Evolutionary conservation across 768 basidiomycete genomes (phyloP).

Genomic region (Lactarius hengduanensis): DNA sequence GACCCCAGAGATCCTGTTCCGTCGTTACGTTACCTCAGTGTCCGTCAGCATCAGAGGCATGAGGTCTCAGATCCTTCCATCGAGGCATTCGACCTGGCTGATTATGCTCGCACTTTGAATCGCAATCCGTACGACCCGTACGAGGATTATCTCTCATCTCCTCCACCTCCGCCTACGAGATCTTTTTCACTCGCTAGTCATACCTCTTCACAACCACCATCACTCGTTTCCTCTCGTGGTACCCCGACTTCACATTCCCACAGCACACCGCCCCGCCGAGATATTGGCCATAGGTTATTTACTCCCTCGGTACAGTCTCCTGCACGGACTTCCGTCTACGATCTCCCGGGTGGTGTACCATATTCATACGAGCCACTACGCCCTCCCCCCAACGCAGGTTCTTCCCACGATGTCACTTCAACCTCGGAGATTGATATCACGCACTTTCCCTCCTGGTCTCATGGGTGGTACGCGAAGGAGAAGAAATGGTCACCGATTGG

Average conservation of each 20-base stretch:
- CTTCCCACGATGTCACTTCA: conserved; percentile 27
- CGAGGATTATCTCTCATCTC: conserved; percentile 37
- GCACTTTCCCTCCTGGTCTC: conserved; percentile 63
- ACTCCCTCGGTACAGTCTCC: conserved; percentile 41
- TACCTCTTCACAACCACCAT: conserved; percentile 36
- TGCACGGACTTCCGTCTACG: conserved; percentile 5
- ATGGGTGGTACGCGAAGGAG: conserved; percentile 54
- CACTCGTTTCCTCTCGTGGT: conserved; percentile 34
- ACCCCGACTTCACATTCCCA: conserved; percentile 37
- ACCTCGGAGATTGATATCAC: conserved; percentile 56
- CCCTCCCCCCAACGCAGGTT: conserved; percentile 13
- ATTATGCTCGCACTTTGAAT: conserved; percentile 49
- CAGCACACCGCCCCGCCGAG: conserved; percentile 25
- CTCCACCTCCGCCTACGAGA: conserved; percentile 27
- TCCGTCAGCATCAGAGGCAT: conserved; percentile 29
- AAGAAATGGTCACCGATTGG: conserved; percentile 17
- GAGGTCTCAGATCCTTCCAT: conserved; percentile 64
- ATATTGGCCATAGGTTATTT: conserved; percentile 42
- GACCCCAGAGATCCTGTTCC: conserved; percentile 50
- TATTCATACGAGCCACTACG: conserved; percentile 8
- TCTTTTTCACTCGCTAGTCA: conserved; percentile 22
- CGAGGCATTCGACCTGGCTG: conserved; percentile 71
- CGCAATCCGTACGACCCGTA: conserved; percentile 30
- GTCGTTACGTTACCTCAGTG: conserved; percentile 31
- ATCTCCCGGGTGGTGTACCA: neutral